A percentile compares a stretch with the other conserved stretches of the same genome.
Conservation (phyloP, 805 yeast genomes). For the Ogataea pini region DNA sequence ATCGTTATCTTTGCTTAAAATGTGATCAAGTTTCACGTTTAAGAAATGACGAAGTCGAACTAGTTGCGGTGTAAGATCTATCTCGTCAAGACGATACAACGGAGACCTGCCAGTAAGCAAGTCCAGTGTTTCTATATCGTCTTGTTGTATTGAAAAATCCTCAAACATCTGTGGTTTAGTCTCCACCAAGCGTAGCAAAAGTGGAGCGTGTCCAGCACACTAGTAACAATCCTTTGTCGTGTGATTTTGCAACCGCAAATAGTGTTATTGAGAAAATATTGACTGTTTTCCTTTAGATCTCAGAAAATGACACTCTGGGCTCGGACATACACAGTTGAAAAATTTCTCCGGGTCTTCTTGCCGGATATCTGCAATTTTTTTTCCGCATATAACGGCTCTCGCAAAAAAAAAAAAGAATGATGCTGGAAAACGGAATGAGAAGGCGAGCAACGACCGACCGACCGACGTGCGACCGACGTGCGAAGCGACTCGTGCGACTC, state of each 20-base stretch:
- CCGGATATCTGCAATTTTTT: not conserved
- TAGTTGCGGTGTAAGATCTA: constrained; percentile 6
- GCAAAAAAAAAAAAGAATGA: no score
- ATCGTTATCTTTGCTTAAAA: constrained; percentile 31
- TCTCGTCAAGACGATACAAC: constrained; percentile 5
- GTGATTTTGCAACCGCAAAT: no score
- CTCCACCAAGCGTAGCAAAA: no score
- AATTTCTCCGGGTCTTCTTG: not conserved
- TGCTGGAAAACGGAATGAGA: no score
- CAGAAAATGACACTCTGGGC: not conserved
- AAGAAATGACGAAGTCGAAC: constrained; percentile 10
- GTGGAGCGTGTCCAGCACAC: no score
- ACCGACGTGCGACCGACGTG: no score
- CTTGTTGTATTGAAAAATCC: constrained; percentile 26
- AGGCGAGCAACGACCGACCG: no score
- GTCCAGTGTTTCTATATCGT: constrained; percentile 21
- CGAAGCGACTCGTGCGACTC: no score
- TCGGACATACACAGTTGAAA: not conserved
- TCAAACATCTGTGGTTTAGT: constrained; percentile 16
- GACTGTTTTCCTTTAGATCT: not conserved
- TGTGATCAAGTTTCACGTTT: constrained; percentile 18
- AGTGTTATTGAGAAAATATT: no score
- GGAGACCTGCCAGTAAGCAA: constrained; percentile 7
- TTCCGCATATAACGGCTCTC: not conserved
- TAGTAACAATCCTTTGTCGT: no score